Evolutionary conservation across 768 basidiomycete species (phyloP).

Genomic region (Xerocomellus dryophilus): DNA sequence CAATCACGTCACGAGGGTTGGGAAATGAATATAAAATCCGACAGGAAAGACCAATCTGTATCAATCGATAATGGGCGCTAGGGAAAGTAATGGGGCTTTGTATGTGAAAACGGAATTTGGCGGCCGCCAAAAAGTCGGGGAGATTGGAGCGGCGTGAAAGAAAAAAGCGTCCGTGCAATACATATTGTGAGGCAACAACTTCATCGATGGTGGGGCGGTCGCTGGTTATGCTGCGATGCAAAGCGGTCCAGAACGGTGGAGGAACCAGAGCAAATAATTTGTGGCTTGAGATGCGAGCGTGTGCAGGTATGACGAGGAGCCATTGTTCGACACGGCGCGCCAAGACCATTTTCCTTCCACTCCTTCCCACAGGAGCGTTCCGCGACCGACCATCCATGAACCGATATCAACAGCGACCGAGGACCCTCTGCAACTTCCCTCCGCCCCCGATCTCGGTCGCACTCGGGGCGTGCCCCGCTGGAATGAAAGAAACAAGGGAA

Average conservation of each 20-base stretch:
- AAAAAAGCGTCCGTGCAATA: slow-evolving; percentile 76
- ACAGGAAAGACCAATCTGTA: slow-evolving; percentile 25
- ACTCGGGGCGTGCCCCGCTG: slow-evolving; percentile 41
- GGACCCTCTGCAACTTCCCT: slow-evolving; percentile 33
- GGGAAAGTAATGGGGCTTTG: slow-evolving; percentile 21
- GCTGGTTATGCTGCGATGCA: slow-evolving; percentile 18
- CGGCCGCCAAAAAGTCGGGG: slow-evolving; percentile 26
- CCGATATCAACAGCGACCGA: slow-evolving; percentile 36
- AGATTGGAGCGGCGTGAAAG: slow-evolving; percentile 45
- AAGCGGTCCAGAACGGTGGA: slow-evolving; percentile 17
- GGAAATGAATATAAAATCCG: slow-evolving; percentile 28
- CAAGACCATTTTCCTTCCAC: slow-evolving; percentile 21
- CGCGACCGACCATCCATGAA: slow-evolving; percentile 36
- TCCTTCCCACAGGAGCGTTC: slow-evolving; percentile 19
- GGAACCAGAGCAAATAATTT: slow-evolving; percentile 10
- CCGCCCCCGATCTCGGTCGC: slow-evolving; percentile 43
- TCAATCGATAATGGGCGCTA: slow-evolving; percentile 35
- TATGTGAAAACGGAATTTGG: slow-evolving; percentile 29
- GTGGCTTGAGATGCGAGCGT: slow-evolving; percentile 21
- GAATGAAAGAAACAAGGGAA: slow-evolving; percentile 33
- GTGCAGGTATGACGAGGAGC: slow-evolving; percentile 3
- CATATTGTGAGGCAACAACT: slow-evolving; percentile 41
- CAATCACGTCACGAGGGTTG: slow-evolving; percentile 18
- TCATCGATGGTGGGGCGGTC: slow-evolving; percentile 29
- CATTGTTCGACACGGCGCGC: slow-evolving; percentile 24